Evolutionary conservation across 148 eudicot genomes (phyloP), one percentile per base, ranked within the genome.

Genomic region (Beta vulgaris): DNA sequence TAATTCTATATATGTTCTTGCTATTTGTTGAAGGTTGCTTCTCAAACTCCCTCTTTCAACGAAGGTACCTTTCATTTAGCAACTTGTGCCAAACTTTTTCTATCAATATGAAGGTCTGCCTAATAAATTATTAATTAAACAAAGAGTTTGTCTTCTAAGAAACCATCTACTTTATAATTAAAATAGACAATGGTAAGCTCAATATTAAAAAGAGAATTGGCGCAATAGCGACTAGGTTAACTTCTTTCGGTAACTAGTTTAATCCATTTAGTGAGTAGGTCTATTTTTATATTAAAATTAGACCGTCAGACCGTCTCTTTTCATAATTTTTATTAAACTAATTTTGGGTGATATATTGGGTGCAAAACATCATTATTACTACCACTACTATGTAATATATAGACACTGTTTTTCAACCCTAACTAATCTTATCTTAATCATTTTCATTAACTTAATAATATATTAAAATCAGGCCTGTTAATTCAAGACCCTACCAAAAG

Each of bases 71-170:
- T 78, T 78, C 76, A 73, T 62, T 29, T 51, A 61, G 16, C 83
- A 75, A 80, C 68, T 80, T 76, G 60, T 75, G 61, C 73, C 83
- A 76, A 80, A 80, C 83, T 76, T 80, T 76, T 11, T 40, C 46
- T 69, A 71, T 49, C 74, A 63, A 39, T 40, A 42, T 35, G 7
- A 36, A 66, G 6, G 32, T 23, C 49, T 40, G 31, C 49, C 46
- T 39, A 16, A 28, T 26, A 53, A 44, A 49, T 73, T 16, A 15
- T 26, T 13, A 19, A 13, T 49, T 35, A 28, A 12, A n/a, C n/a
- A n/a, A n/a, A n/a, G n/a, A n/a, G n/a, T n/a, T n/a, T n/a, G n/a
- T n/a, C n/a, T n/a, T n/a, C n/a, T n/a, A n/a, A n/a, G n/a, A n/a
- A n/a, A n/a, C n/a, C n/a, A n/a, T n/a, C n/a, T n/a, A n/a, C n/a